A percentile compares a stretch with the other conserved stretches of the same genome.
These are phyloP conservation scores for Suhomyces bolitotheri DNA, from an alignment of 1,139 yeast species.

Conservation along the genomic window DNA sequence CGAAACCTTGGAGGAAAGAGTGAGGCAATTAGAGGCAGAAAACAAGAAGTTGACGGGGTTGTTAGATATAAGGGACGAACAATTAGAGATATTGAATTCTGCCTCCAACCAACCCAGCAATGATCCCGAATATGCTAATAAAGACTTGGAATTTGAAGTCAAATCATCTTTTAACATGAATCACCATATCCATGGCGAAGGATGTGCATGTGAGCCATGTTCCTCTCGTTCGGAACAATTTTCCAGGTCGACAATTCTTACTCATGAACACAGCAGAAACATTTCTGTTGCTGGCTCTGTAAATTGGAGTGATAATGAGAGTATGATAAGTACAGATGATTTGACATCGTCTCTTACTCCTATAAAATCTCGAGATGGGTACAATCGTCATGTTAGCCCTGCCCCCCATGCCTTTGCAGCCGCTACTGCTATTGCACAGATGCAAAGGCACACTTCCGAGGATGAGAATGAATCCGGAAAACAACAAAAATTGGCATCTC, in stretches of 20 bases:
- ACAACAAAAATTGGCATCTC: conserved; percentile 56
- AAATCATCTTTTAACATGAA: conserved; percentile 6
- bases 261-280: conserved; percentile 22
- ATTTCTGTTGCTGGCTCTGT: conserved; percentile 37
- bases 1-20: conserved; percentile 47
- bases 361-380: conserved; percentile 12
- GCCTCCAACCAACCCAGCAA: neutral
- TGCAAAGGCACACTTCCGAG: conserved; percentile 40
- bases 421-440: conserved; percentile 63
- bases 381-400: conserved; percentile 53
- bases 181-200: conserved; percentile 49
- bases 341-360: conserved; percentile 2
- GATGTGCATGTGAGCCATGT: conserved; percentile 45
- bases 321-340: conserved; percentile 36
- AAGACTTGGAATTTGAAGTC: neutral
- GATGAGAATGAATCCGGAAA: conserved; percentile 38
- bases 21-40: conserved; percentile 47
- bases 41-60: conserved; percentile 45
- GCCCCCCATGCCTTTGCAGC: conserved; percentile 81
- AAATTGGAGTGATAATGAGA: conserved; percentile 51
- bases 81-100: conserved; percentile 34
- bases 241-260: neutral
- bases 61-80: conserved; percentile 63
- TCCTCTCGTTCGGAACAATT: neutral
- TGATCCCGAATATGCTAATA: neutral